Evolutionary conservation across 2,329 filamentous ascomycete species (phyloP).

Genomic region (Colletotrichum camelliae): DNA sequence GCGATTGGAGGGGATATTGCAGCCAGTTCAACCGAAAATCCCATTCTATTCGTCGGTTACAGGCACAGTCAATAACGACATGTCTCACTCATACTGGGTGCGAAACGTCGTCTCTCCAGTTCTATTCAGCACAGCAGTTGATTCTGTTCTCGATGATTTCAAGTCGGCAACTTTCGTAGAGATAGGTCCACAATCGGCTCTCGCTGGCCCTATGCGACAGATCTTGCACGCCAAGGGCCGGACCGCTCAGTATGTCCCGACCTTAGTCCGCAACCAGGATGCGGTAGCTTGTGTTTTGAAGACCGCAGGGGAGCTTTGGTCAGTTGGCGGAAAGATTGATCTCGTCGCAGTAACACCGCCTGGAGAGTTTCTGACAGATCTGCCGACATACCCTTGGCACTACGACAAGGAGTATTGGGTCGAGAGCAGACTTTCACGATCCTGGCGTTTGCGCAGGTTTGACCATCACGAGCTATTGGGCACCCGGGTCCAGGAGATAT

Average conservation of each 20-base stretch:
- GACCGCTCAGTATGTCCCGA: neutral
- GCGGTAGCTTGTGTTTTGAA: conserved; percentile 1
- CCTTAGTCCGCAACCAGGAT: neutral
- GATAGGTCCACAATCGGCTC: conserved; percentile 53
- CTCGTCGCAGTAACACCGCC: neutral
- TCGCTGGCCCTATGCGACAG: conserved; percentile 55
- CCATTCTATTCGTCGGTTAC: conserved; percentile 20
- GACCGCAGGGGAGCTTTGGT: conserved; percentile 18
- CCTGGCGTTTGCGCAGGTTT: neutral
- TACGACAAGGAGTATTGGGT: conserved; percentile 9
- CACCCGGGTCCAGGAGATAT: neutral
- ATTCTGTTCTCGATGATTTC: neutral
- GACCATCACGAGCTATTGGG: conserved; percentile 16
- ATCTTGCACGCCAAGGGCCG: conserved; percentile 42
- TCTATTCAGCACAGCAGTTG: conserved; percentile 43
- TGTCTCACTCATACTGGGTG: conserved; percentile 47
- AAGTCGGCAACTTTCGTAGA: conserved; percentile 43
- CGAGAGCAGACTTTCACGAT: neutral
- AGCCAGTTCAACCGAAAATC: neutral
- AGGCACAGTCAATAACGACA: conserved; percentile 16
- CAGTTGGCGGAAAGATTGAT: neutral
- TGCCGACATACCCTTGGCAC: conserved; percentile 7
- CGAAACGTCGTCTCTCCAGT: conserved; percentile 45
- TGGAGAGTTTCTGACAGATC: neutral
- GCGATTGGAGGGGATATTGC: conserved; percentile 1